phyloP scores from a whole-genome alignment of 2,329 filamentous ascomycete species.

The Zasmidium cellare region DNA sequence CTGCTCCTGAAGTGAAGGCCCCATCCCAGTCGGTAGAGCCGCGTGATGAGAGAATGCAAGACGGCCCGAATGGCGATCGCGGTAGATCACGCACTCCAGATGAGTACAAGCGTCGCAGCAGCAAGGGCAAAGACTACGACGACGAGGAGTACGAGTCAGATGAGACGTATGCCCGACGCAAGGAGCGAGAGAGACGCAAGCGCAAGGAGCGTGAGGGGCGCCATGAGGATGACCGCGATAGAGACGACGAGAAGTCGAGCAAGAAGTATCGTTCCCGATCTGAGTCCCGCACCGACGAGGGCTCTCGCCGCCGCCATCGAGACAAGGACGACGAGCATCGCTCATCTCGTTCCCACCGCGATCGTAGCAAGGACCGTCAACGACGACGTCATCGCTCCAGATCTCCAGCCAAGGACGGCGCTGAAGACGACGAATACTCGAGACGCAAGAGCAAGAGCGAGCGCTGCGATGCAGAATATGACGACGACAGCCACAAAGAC shows the following conservation, averaged over 20 bases:
- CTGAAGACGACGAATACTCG: slow-evolving; percentile 27
- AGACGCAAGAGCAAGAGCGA: slow-evolving; percentile 40
- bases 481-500: slow-evolving; percentile 26
- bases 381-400: slow-evolving; percentile 44
- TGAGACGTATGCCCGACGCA: slow-evolving; percentile 35
- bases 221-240: slow-evolving; percentile 49
- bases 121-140: slow-evolving; percentile 45
- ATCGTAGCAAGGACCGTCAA: slow-evolving; percentile 46
- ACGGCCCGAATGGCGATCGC: slow-evolving; percentile 26
- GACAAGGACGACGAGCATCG: slow-evolving; percentile 44
- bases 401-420: slow-evolving; percentile 35
- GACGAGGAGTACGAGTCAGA: slow-evolving; percentile 45
- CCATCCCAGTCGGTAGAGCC: slow-evolving; percentile 12
- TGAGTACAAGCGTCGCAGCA: slow-evolving; percentile 48
- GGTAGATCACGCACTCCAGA: slow-evolving; percentile 35
- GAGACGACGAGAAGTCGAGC: slow-evolving; percentile 39
- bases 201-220: slow-evolving; percentile 41
- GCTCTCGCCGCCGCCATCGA: slow-evolving; percentile 60
- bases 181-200: slow-evolving; percentile 30
- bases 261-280: slow-evolving; percentile 62
- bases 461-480: slow-evolving; percentile 33
- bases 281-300: slow-evolving; percentile 60
- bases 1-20: slow-evolving; percentile 17
- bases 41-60: slow-evolving; percentile 8
- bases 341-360: slow-evolving; percentile 48